Evolutionary conservation across 2,329 filamentous ascomycete genomes (phyloP).

Genomic region (Verticillium zaregamsianum): DNA sequence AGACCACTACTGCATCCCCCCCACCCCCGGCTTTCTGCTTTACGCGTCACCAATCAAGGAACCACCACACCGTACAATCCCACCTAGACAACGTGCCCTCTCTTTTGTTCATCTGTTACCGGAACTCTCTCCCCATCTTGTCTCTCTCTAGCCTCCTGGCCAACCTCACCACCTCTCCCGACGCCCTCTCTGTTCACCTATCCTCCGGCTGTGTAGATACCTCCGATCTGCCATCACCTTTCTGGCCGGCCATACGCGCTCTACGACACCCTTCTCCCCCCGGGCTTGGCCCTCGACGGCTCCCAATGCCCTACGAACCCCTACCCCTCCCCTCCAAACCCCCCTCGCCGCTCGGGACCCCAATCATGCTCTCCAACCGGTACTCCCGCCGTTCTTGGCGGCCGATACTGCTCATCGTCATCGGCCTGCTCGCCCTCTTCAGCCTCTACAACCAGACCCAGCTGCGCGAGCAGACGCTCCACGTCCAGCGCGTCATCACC

Average conservation of each 20-base stretch:
- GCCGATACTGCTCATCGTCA: not conserved
- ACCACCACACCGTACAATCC: not conserved
- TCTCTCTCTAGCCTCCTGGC: not conserved
- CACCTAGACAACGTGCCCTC: not conserved
- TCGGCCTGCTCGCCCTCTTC: not conserved
- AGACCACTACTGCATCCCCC: not conserved
- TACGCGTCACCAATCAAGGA: not conserved
- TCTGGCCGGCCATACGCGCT: not conserved
- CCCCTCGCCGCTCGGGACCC: not conserved
- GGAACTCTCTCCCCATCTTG: not conserved
- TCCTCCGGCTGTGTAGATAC: not conserved
- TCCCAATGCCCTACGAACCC: not conserved
- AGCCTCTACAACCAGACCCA: conserved; percentile 2
- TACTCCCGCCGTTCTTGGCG: conserved; percentile 3
- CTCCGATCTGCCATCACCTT: not conserved
- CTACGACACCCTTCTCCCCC: not conserved
- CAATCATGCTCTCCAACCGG: conserved; percentile 1
- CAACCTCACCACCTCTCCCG: not conserved
- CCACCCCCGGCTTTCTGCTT: not conserved
- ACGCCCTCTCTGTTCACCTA: not conserved
- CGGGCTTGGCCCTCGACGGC: not conserved
- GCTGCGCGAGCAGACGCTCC: not conserved
- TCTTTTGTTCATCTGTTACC: not conserved
- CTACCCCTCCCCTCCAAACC: conserved; percentile 1
- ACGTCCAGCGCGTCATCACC: conserved; percentile 1